These are phyloP conservation scores for Salix viminalis DNA, from an alignment of 345 rosid genomes.

Conservation along the genomic window DNA sequence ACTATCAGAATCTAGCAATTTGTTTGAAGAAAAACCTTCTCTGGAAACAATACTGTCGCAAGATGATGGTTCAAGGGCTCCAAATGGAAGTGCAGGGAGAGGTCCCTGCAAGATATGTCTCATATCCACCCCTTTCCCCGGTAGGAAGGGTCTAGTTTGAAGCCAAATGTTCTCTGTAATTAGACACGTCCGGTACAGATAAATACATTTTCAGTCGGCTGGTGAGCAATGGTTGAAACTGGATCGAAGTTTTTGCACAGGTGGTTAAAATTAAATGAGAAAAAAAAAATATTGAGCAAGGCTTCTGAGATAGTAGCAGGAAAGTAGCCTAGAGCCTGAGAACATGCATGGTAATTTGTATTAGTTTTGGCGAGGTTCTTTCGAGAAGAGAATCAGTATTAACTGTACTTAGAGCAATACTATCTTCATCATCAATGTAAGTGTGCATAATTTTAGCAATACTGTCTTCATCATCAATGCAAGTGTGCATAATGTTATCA, in stretches of 20 bases:
- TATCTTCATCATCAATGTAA: constrained; percentile 28
- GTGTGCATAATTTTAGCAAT: constrained; percentile 36
- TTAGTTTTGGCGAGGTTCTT: background rate
- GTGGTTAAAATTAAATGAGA: constrained; percentile 1
- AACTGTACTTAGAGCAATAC: constrained; percentile 6
- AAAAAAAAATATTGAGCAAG: constrained; percentile 4
- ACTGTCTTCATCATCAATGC: constrained; percentile 18
- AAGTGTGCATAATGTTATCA: constrained; percentile 41
- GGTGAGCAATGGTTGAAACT: constrained; percentile 9
- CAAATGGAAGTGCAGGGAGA: constrained; percentile 41
- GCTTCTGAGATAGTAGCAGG: constrained; percentile 1
- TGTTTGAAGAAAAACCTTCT: constrained; percentile 10
- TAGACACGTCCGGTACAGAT: constrained; percentile 9
- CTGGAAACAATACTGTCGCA: constrained; percentile 4
- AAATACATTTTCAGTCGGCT: constrained; percentile 17
- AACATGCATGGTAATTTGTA: constrained; percentile 14
- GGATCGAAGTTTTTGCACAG: background rate
- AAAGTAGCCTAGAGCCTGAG: constrained; percentile 6
- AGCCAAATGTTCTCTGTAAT: constrained; percentile 18
- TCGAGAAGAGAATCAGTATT: constrained; percentile 16
- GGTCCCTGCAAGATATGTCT: constrained; percentile 46
- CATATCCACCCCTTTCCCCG: constrained; percentile 71
- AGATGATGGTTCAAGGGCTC: constrained; percentile 20
- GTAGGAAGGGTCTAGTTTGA: constrained; percentile 60
- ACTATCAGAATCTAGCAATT: constrained; percentile 11